A percentile compares a stretch with the other conserved stretches of the same genome.
phyloP scores from a whole-genome alignment of 2,329 filamentous ascomycete species.

The Phialophora verrucosa region DNA sequence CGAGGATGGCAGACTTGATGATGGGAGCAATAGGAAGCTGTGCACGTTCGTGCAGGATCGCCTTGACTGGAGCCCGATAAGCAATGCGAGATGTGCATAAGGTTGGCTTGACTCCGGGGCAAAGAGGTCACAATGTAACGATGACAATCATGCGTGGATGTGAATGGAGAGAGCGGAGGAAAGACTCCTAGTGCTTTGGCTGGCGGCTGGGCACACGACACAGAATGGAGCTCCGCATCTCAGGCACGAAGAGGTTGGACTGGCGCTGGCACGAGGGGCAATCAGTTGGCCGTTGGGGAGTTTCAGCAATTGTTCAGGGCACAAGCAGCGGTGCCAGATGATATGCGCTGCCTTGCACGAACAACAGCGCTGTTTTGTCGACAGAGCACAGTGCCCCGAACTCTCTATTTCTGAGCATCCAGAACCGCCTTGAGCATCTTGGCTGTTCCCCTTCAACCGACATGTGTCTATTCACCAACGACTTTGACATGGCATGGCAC shows the following conservation, averaged over 20 bases:
- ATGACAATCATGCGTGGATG: background rate
- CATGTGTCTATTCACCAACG: background rate
- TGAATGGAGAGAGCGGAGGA: slow-evolving; percentile 6
- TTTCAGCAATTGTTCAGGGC: background rate
- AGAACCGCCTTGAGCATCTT: too few relatives aligned
- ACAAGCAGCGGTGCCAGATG: background rate
- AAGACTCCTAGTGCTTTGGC: slow-evolving; percentile 8
- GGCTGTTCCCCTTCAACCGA: too few relatives aligned
- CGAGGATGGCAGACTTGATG: background rate
- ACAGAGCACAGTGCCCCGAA: too few relatives aligned
- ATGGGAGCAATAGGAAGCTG: background rate
- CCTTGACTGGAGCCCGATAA: background rate
- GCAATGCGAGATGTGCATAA: slow-evolving; percentile 2
- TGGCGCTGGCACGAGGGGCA: background rate
- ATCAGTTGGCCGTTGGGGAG: slow-evolving; percentile 15
- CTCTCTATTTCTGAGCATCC: too few relatives aligned
- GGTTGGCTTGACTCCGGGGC: slow-evolving; percentile 4
- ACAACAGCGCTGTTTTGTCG: too few relatives aligned
- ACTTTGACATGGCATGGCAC: background rate
- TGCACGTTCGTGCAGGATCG: background rate
- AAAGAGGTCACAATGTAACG: background rate
- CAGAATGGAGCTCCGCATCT: background rate
- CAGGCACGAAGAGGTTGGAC: background rate
- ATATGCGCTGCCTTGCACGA: too few relatives aligned
- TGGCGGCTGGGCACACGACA: slow-evolving; percentile 24